phyloP scores from a whole-genome alignment of 2,329 filamentous ascomycete species.

The Penicillium sp. region DNA sequence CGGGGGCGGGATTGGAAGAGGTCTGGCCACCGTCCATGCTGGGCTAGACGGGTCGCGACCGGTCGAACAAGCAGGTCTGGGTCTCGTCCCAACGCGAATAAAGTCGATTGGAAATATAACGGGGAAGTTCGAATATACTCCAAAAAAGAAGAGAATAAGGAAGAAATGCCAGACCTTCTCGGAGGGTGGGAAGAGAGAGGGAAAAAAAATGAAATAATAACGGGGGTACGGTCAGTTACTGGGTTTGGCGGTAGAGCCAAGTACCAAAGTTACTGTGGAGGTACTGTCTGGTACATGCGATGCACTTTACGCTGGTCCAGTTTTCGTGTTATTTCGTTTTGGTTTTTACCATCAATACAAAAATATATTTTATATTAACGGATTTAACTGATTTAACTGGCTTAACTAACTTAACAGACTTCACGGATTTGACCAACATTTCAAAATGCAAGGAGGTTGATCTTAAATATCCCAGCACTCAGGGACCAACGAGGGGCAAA shows the following conservation, averaged over 20 bases:
- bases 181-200: conserved; percentile 9
- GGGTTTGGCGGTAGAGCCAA: conserved; percentile 25
- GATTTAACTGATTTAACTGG: too few species aligned
- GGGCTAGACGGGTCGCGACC: conserved; percentile 43
- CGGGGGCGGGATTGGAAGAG: conserved; percentile 45
- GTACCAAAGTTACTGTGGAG: conserved; percentile 25
- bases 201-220: conserved; percentile 16
- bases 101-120: conserved; percentile 8
- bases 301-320: not conserved
- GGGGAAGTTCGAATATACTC: not conserved
- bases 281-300: conserved; percentile 17
- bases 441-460: conserved; percentile 8
- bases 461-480: not conserved
- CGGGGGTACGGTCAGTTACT: conserved; percentile 10
- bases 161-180: conserved; percentile 7
- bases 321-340: not conserved
- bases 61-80: conserved; percentile 36
- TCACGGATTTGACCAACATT: not conserved
- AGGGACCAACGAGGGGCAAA: conserved; percentile 10
- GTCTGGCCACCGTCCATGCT: conserved; percentile 49
- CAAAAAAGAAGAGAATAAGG: conserved; percentile 5
- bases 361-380: not conserved
- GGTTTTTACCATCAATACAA: too few species aligned
- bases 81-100: conserved; percentile 8
- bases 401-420: too few species aligned